phyloP scores from a whole-genome alignment of 371 early-diverging fungal species.

The Umbelopsis sp. region DNA sequence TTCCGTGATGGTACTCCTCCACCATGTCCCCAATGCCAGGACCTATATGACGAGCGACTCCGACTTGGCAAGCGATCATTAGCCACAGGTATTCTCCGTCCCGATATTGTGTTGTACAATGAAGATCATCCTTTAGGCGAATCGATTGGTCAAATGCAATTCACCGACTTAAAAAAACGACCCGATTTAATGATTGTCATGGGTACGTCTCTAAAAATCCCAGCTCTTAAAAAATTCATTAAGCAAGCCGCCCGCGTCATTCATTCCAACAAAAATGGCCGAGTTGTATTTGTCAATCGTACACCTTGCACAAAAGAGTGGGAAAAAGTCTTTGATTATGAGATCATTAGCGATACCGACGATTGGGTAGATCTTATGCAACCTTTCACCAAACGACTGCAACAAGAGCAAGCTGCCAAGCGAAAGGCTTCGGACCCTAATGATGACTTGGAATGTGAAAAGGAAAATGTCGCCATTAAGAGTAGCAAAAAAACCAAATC shows the following conservation, averaged over 20 bases:
- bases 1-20: conserved; percentile 79
- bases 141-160: conserved; percentile 73
- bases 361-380: conserved; percentile 54
- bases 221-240: conserved; percentile 90
- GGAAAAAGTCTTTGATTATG: conserved; percentile 89
- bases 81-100: conserved; percentile 86
- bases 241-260: conserved; percentile 82
- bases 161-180: conserved; percentile 67
- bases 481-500: conserved; percentile 11
- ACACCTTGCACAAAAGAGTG: conserved; percentile 74
- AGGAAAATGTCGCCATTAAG: conserved; percentile 15
- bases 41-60: conserved; percentile 56
- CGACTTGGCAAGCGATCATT: conserved; percentile 75
- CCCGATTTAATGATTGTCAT: conserved; percentile 96
- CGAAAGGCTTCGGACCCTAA: not conserved
- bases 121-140: conserved; percentile 94
- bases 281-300: conserved; percentile 65
- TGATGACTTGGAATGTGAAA: conserved; percentile 12
- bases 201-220: conserved; percentile 97
- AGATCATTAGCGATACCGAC: conserved; percentile 82
- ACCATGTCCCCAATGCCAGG: conserved; percentile 78
- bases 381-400: conserved; percentile 8
- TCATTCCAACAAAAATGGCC: conserved; percentile 52
- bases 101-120: conserved; percentile 97
- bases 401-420: conserved; percentile 12